Base-by-base conservation (phyloP, 2,329 filamentous ascomycete species). In the Zymoseptoria ardabiliae region DNA sequence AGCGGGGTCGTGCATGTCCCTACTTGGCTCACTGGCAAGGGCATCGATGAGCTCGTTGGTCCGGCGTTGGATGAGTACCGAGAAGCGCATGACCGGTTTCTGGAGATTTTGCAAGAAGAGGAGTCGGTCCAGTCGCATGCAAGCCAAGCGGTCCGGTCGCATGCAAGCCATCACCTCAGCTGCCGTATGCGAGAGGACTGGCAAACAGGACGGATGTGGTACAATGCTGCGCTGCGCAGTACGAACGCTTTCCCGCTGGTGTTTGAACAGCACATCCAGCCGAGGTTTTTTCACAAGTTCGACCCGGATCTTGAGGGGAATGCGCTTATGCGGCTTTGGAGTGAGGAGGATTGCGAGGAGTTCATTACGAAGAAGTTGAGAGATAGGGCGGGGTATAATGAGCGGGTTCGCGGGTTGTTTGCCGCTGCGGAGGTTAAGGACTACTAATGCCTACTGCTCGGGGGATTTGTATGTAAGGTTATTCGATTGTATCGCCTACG, bases 141-240 rank as follows among this genome's bases (percentile, higher is more conserved):
- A 13, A 41, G 52, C 30, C 6, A n/a, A 23, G 22, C 22, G 22
- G 3, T 23, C 22, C 22, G 5, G 22, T 23, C 22, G 22, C 2
- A 23, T 23, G 22, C 25, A 28, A 28, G 8, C 13, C 49, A 50
- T 17, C 1, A 2, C 8, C 55, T 56, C 50, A 58, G 55, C 50
- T n/a, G 53, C 25, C 22, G 41, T 2, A 22, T 63, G 49, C 54
- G 49, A 50, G 20, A 61, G 20, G 57, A 59, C 41, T 59, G 58
- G 58, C 35, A 52, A 70, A 65, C 2, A 75, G 78, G 67, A 72
- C 72, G 58, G 73, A 77, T 53, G 58, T 78, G 53, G 74, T 75
- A 64, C 45, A 63, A 65, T 25, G 25, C 52, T 21, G 56, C 57
- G 7, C 50, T 60, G 20, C 50, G 23, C 22, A 58, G 57, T 21